Conservation (phyloP, 768 basidiomycete genomes). For the Boletus insuetus region DNA sequence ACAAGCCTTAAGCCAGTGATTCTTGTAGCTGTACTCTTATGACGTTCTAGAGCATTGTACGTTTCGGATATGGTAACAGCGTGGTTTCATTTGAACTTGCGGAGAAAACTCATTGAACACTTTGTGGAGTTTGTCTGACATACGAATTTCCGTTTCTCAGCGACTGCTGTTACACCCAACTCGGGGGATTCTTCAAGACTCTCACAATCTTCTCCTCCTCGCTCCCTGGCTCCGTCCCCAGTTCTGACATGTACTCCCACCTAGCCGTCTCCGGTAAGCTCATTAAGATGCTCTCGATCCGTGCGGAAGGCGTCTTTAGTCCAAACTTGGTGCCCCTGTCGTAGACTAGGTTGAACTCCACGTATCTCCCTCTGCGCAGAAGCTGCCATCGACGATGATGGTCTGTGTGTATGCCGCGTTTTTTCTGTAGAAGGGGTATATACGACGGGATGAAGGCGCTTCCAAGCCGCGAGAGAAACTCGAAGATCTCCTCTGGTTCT, state of each 20-base stretch:
- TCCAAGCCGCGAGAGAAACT: slow-evolving; percentile 67
- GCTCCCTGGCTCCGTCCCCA: slow-evolving; percentile 60
- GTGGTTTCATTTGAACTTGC: background rate
- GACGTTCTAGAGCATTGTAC: background rate
- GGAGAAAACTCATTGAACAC: background rate
- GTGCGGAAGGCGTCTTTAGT: slow-evolving; percentile 76
- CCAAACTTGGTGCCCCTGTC: slow-evolving; percentile 90
- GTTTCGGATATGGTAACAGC: background rate
- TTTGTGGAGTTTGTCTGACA: background rate
- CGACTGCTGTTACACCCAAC: slow-evolving; percentile 47
- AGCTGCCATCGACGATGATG: slow-evolving; percentile 89
- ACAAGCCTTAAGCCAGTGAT: slow-evolving; percentile 32
- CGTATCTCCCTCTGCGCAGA: slow-evolving; percentile 85
- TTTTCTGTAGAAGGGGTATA: slow-evolving; percentile 73
- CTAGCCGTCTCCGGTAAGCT: slow-evolving; percentile 82
- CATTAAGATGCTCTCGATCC: slow-evolving; percentile 90
- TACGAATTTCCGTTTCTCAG: background rate
- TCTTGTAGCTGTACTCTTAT: background rate
- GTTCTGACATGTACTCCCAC: slow-evolving; percentile 86
- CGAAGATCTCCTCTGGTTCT: slow-evolving; percentile 69
- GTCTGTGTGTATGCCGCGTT: slow-evolving; percentile 59
- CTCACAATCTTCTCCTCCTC: slow-evolving; percentile 64
- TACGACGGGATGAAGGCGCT: slow-evolving; percentile 88
- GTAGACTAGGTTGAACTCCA: slow-evolving; percentile 89
- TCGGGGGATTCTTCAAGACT: slow-evolving; percentile 57